Evolutionary conservation across 108 stramenopile species (phyloP).

Genomic region (Epipyxis sp.): DNA sequence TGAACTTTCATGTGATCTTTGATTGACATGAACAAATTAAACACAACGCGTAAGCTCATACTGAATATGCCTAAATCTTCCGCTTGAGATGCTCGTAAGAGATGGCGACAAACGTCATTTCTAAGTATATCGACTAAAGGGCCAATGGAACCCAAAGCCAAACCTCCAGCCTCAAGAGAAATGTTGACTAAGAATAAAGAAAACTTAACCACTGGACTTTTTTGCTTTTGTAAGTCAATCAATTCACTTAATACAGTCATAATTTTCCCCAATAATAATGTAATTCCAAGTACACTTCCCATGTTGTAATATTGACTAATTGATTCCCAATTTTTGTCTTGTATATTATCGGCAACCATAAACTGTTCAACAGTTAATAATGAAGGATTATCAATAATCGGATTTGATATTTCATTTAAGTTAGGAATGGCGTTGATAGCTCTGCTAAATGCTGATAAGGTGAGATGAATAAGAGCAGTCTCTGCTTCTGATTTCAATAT

Average conservation of each 20-base stretch:
- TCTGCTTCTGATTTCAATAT: conserved; percentile 24
- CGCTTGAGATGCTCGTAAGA: conserved; percentile 73
- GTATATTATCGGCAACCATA: conserved; percentile 20
- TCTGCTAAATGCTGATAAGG: conserved; percentile 37
- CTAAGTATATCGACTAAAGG: conserved; percentile 33
- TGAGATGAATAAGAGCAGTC: conserved; percentile 26
- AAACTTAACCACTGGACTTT: conserved; percentile 65
- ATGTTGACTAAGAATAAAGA: conserved; percentile 83
- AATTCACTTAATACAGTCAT: conserved; percentile 69
- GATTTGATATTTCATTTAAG: conserved; percentile 46
- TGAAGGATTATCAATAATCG: conserved; percentile 38
- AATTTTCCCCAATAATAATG: conserved; percentile 43
- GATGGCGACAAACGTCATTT: conserved; percentile 78
- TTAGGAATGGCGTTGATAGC: conserved; percentile 44
- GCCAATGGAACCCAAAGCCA: conserved; percentile 30
- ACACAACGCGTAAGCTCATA: conserved; percentile 84
- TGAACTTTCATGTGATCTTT: conserved; percentile 90
- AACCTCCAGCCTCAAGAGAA: conserved; percentile 73
- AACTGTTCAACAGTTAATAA: conserved; percentile 23
- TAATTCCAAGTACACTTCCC: conserved; percentile 20
- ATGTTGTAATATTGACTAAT: conserved; percentile 6
- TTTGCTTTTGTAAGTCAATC: conserved; percentile 71
- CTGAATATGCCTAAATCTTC: conserved; percentile 74
- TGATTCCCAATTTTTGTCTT: conserved; percentile 3
- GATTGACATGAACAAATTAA: conserved; percentile 90